Percentiles rank a stretch among this genome's conserved stretches.
Evolutionary conservation across 495 filamentous ascomycete genomes (phyloP).

Genomic region (Trichoderma erinaceum): DNA sequence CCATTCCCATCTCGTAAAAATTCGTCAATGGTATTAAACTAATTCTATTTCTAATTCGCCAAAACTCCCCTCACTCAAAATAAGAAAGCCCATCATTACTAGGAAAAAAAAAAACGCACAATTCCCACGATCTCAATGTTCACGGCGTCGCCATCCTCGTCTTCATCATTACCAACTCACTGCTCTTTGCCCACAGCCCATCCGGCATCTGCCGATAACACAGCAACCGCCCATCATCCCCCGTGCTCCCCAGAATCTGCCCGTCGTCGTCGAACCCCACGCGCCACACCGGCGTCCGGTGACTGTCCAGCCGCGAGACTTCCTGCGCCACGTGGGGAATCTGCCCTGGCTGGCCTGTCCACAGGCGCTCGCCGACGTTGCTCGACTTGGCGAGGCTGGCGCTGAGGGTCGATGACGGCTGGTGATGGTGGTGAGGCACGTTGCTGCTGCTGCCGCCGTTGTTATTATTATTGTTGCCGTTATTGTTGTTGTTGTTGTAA

Average conservation of each 20-base stretch:
- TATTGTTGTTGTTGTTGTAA: slow-evolving; percentile 1
- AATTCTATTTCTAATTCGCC: too few species aligned
- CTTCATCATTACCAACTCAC: slow-evolving; percentile 48
- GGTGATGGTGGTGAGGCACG: slow-evolving; percentile 25
- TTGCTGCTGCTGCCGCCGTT: slow-evolving; percentile 17
- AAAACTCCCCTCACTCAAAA: not conserved
- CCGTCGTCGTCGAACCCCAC: slow-evolving; percentile 57
- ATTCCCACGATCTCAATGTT: too few species aligned
- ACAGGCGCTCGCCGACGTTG: slow-evolving; percentile 29
- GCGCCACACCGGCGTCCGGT: slow-evolving; percentile 53
- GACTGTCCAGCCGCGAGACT: slow-evolving; percentile 47
- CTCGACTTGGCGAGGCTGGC: slow-evolving; percentile 52
- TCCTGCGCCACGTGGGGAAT: slow-evolving; percentile 42
- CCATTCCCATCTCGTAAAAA: too few species aligned
- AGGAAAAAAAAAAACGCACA: too few species aligned
- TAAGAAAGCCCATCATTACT: not conserved
- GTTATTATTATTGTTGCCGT: not conserved
- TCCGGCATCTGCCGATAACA: slow-evolving; percentile 50
- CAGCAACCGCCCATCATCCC: slow-evolving; percentile 55
- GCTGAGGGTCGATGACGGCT: slow-evolving; percentile 47
- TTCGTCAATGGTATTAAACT: too few species aligned
- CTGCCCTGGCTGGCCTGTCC: slow-evolving; percentile 36
- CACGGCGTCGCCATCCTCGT: slow-evolving; percentile 38
- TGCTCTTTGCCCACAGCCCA: slow-evolving; percentile 49
- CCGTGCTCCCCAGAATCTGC: slow-evolving; percentile 51